Percentiles rank a stretch among this genome's conserved stretches.
Evolutionary conservation across 805 yeast genomes (phyloP).

Genomic region (Candida ipomoeae): DNA sequence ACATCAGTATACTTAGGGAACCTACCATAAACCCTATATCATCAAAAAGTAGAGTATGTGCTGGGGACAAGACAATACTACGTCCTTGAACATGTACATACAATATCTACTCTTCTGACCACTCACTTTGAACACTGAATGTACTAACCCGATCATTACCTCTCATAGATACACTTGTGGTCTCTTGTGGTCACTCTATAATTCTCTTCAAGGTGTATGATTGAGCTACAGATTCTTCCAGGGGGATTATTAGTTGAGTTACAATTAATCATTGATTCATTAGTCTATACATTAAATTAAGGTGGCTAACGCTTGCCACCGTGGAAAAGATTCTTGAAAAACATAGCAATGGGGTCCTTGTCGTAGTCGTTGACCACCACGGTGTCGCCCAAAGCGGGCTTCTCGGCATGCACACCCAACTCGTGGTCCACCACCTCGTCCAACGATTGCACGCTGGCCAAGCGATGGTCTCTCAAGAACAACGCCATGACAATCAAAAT

Average conservation of each 20-base stretch:
- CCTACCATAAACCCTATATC: no score
- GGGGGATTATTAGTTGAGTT: not conserved
- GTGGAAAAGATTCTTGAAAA: conserved; percentile 10
- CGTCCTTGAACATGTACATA: no score
- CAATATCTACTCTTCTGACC: no score
- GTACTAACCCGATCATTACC: no score
- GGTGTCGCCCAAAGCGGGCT: conserved; percentile 10
- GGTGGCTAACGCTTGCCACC: conserved; percentile 6
- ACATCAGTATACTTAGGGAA: no score
- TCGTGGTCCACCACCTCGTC: conserved; percentile 16
- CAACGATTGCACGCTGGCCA: conserved; percentile 34
- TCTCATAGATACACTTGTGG: no score
- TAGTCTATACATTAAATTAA: not conserved
- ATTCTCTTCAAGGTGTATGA: not conserved
- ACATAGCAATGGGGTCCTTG: conserved; percentile 16
- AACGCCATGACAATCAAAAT: conserved; percentile 47
- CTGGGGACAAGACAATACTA: no score
- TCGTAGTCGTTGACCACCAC: conserved; percentile 18
- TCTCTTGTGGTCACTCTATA: no score
- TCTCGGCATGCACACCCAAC: conserved; percentile 14
- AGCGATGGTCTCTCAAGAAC: conserved; percentile 50
- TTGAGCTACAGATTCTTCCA: no score
- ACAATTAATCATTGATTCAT: not conserved
- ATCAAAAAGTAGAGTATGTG: no score
- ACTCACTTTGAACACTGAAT: no score